phyloP scores from a whole-genome alignment of 208 protist species.

The Naegleria lovaniensis region DNA sequence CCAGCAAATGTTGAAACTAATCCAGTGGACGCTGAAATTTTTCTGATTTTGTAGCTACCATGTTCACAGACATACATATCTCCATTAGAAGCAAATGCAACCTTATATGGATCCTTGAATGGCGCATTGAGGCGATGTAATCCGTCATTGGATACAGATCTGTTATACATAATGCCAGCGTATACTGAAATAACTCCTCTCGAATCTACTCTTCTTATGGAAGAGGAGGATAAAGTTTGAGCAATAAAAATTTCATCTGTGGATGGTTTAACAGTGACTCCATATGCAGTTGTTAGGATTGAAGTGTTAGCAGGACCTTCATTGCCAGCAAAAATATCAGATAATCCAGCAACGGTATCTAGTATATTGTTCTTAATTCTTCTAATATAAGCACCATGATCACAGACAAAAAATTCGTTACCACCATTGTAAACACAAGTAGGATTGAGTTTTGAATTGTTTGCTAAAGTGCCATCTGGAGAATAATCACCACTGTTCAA shows the following conservation, averaged over 20 bases:
- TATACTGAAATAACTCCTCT: not conserved
- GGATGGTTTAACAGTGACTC: not conserved
- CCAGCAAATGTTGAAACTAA: not conserved
- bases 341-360: not conserved
- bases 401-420: not conserved
- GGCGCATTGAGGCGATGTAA: not conserved
- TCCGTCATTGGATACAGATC: not conserved
- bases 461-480: not conserved
- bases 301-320: not conserved
- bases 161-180: not conserved
- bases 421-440: not conserved
- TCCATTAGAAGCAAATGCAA: not conserved
- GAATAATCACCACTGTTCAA: not conserved
- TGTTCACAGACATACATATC: not conserved
- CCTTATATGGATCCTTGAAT: not conserved
- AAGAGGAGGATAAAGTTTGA: not conserved
- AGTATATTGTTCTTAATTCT: not conserved
- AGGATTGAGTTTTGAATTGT: not conserved
- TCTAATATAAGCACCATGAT: not conserved
- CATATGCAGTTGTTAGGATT: not conserved
- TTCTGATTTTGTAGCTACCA: not conserved
- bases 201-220: not conserved
- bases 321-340: not conserved
- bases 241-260: not conserved
- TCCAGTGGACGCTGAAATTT: not conserved